Conservation (phyloP, 495 filamentous ascomycete genomes). For the Lepidopterella palustris region DNA sequence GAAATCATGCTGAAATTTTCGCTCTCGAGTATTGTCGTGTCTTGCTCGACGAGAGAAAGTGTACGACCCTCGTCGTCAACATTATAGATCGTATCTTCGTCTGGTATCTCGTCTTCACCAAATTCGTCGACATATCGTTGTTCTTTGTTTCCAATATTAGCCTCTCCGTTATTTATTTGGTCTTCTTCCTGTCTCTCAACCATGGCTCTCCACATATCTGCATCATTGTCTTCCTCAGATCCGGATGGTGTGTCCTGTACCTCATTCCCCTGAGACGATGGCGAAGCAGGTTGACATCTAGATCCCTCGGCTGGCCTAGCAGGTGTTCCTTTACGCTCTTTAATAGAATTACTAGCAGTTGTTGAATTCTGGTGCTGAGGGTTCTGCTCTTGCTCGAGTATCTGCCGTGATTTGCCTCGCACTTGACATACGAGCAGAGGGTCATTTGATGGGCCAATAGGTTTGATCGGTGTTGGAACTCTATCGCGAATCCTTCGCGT, state of each 20-base stretch:
- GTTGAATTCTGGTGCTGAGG: not conserved
- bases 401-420: not conserved
- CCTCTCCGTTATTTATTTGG: not conserved
- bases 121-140: not conserved
- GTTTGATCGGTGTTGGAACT: not conserved
- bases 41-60: slow-evolving; percentile 12
- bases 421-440: not conserved
- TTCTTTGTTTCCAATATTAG: not conserved
- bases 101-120: not conserved
- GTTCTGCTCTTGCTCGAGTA: not conserved
- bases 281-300: not conserved
- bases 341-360: not conserved
- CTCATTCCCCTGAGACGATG: not conserved
- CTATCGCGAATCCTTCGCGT: not conserved
- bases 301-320: not conserved
- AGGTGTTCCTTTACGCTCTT: not conserved
- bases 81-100: not conserved
- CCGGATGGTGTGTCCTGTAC: not conserved
- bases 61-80: not conserved
- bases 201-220: not conserved
- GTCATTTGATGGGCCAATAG: not conserved
- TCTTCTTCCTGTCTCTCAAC: not conserved
- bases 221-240: not conserved
- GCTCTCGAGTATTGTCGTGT: slow-evolving; percentile 33
- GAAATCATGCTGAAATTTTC: slow-evolving; percentile 40